phyloP scores from a whole-genome alignment of 768 basidiomycete species.

The Russula earlei region DNA sequence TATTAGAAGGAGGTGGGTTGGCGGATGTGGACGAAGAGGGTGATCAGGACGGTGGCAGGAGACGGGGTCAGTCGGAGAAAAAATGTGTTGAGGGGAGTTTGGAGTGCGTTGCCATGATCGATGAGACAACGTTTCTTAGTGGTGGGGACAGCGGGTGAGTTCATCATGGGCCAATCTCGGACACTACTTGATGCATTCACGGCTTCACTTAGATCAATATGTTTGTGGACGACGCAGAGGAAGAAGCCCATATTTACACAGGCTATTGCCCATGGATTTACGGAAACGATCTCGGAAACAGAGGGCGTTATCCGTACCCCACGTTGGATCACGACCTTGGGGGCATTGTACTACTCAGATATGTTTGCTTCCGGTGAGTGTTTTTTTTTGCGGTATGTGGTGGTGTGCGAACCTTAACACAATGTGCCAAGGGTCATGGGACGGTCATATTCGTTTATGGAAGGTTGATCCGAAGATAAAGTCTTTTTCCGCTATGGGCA shows the following conservation, averaged over 20 bases:
- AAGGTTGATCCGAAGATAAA: constrained; percentile 71
- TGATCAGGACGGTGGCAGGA: constrained; percentile 24
- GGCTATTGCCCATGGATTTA: constrained; percentile 79
- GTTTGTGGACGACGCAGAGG: constrained; percentile 83
- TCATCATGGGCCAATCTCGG: constrained; percentile 1
- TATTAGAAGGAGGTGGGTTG: constrained; percentile 66
- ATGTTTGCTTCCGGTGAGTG: constrained; percentile 76
- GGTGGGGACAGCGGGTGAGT: constrained; percentile 95
- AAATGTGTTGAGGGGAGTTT: constrained; percentile 82
- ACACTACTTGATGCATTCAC: background rate
- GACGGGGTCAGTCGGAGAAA: constrained; percentile 32
- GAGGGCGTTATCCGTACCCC: constrained; percentile 71
- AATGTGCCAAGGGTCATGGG: constrained; percentile 72
- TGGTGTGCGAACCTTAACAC: background rate
- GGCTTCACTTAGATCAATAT: constrained; percentile 62
- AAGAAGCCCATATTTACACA: constrained; percentile 92
- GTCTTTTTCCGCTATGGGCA: constrained; percentile 61
- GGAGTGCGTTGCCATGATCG: constrained; percentile 90
- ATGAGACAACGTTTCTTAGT: constrained; percentile 85
- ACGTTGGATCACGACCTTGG: constrained; percentile 86
- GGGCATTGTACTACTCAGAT: constrained; percentile 80
- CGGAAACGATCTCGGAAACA: constrained; percentile 58
- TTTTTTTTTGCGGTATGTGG: background rate
- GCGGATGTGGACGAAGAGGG: constrained; percentile 51
- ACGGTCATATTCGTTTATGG: constrained; percentile 86